phyloP scores from a whole-genome alignment of 768 basidiomycete genomes.

The Trametes cinnabarina region DNA sequence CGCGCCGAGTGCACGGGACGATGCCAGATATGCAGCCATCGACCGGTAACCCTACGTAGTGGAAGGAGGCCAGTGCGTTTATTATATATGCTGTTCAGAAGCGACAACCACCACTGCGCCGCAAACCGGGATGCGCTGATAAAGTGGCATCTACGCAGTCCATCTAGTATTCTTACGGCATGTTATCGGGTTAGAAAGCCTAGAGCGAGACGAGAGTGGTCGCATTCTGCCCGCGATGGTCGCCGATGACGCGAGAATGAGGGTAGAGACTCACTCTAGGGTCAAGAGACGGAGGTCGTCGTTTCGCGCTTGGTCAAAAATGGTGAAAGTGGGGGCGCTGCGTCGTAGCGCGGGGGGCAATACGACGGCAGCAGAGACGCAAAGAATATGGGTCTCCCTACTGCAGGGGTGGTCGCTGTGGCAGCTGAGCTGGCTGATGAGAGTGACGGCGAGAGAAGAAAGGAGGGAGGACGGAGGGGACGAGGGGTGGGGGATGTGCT shows the following conservation, averaged over 20 bases:
- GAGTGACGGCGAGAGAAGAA: not conserved
- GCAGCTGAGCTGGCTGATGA: not conserved
- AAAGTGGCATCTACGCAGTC: constrained; percentile 17
- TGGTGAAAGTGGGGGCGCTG: constrained; percentile 48
- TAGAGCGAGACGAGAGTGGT: not conserved
- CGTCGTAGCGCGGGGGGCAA: constrained; percentile 34
- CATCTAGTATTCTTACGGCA: constrained; percentile 1
- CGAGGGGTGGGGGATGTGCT: not conserved
- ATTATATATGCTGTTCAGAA: not conserved
- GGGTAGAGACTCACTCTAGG: constrained; percentile 54
- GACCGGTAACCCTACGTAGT: too few species aligned
- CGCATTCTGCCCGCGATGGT: constrained; percentile 4
- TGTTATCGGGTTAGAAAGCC: not conserved
- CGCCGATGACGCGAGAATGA: constrained; percentile 11
- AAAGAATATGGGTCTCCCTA: constrained; percentile 4
- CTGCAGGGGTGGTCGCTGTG: constrained; percentile 1
- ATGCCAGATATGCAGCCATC: constrained; percentile 6
- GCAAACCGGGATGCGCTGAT: not conserved
- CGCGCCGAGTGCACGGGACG: not conserved
- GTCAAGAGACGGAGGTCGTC: constrained; percentile 79
- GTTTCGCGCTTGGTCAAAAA: constrained; percentile 77
- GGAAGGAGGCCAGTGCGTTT: too few species aligned
- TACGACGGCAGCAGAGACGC: constrained; percentile 27
- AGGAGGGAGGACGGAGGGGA: not conserved
- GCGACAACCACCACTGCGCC: not conserved